phyloP scores from a whole-genome alignment of 768 basidiomycete species.

The Russula lepida region DNA sequence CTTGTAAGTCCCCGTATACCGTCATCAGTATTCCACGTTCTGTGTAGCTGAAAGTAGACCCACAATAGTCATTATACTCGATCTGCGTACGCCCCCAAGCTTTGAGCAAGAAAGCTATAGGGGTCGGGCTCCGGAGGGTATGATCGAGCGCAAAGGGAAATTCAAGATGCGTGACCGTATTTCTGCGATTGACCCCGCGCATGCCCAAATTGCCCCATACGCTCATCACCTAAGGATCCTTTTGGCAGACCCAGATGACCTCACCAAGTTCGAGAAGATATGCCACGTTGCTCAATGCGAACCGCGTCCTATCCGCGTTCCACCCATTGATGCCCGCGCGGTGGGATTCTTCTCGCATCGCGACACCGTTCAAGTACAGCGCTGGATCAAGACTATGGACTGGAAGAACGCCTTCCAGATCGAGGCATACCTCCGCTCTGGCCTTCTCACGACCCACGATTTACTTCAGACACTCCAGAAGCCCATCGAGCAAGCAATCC shows the following conservation, averaged over 20 bases:
- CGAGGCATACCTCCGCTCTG: constrained; percentile 58
- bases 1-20: background rate
- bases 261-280: constrained; percentile 44
- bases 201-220: constrained; percentile 54
- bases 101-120: constrained; percentile 55
- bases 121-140: constrained; percentile 35
- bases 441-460: constrained; percentile 52
- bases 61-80: constrained; percentile 14
- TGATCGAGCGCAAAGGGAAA: constrained; percentile 29
- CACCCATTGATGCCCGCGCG: constrained; percentile 40
- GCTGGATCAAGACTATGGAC: constrained; percentile 38
- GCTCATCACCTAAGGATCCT: constrained; percentile 62
- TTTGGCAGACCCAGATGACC: constrained; percentile 43
- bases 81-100: constrained; percentile 40
- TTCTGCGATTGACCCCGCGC: constrained; percentile 48
- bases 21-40: no score
- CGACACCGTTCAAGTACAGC: constrained; percentile 38
- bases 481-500: constrained; percentile 36
- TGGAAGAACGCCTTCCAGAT: constrained; percentile 75
- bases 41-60: background rate
- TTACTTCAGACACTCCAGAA: constrained; percentile 37
- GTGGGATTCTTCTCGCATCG: constrained; percentile 44
- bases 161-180: constrained; percentile 49
- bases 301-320: constrained; percentile 23
- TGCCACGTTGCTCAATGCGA: constrained; percentile 43